phyloP scores from a whole-genome alignment of 345 rosid genomes.

The Hirschfeldia incana region DNA sequence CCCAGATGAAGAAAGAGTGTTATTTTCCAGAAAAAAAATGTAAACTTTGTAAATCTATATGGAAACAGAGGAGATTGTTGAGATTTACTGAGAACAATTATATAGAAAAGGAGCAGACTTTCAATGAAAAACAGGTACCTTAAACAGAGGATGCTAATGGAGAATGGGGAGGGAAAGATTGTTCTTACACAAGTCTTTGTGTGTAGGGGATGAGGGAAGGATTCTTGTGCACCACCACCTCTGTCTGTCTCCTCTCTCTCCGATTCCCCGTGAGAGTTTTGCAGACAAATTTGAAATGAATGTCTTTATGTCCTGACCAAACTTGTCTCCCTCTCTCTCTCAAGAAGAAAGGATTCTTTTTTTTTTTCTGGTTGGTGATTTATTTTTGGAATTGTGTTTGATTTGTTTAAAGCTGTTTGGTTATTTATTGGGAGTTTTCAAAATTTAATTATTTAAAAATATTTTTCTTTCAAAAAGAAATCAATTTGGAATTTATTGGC shows the following conservation, averaged over 20 bases:
- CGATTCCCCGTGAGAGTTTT: conserved; percentile 37
- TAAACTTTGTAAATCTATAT: neutral
- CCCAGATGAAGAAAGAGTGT: conserved; percentile 23
- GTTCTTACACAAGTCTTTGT: conserved; percentile 34
- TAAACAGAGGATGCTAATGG: neutral
- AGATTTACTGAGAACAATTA: neutral
- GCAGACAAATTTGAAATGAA: conserved; percentile 38
- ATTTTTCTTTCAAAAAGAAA: neutral
- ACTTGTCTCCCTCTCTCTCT: conserved; percentile 33
- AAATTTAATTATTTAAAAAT: neutral
- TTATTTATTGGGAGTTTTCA: conserved; percentile 36
- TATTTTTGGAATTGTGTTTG: conserved; percentile 38
- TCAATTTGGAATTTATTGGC: conserved; percentile 27
- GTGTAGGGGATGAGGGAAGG: conserved; percentile 25
- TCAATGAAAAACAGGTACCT: conserved; percentile 11
- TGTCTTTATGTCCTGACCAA: conserved; percentile 34
- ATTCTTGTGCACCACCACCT: conserved; percentile 38
- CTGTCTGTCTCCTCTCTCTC: conserved; percentile 42
- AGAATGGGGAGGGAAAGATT: neutral
- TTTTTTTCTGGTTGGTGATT: conserved; percentile 34
- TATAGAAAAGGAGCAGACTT: neutral
- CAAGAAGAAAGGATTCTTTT: neutral
- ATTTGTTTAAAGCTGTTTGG: conserved; percentile 27
- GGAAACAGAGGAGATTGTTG: neutral
- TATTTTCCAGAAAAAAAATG: neutral